phyloP scores from a whole-genome alignment of 2,329 filamentous ascomycete genomes.

The Aureobasidium sp. region DNA sequence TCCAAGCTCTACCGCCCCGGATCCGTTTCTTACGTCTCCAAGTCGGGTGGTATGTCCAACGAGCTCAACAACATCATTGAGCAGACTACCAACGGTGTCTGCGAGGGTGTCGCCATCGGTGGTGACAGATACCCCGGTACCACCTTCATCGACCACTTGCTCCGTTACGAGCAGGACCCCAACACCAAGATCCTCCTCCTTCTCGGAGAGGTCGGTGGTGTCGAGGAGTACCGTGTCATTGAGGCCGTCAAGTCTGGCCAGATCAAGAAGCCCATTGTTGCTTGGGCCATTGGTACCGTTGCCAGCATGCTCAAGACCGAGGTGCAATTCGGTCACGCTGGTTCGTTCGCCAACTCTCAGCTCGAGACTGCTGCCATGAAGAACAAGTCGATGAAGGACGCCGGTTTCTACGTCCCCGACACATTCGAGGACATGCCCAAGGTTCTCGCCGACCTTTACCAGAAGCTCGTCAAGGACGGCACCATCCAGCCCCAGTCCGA shows the following conservation, averaged over 20 bases:
- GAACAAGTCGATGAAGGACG: conserved; percentile 95
- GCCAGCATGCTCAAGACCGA: conserved; percentile 99
- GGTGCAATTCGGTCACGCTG: conserved; percentile 98
- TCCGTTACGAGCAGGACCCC: conserved; percentile 92
- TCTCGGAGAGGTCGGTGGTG: conserved; percentile 97
- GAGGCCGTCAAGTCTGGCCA: conserved; percentile 90
- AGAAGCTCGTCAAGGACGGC: conserved; percentile 77
- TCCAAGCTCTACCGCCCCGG: conserved; percentile 99
- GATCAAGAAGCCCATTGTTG: conserved; percentile 98
- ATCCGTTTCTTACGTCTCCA: conserved; percentile 98
- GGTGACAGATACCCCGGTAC: conserved; percentile 98
- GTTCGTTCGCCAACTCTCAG: conserved; percentile 97
- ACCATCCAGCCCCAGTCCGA: conserved; percentile 80
- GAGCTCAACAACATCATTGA: conserved; percentile 99
- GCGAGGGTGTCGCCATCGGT: conserved; percentile 98
- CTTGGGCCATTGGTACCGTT: conserved; percentile 98
- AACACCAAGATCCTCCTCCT: conserved; percentile 96
- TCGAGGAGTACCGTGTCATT: conserved; percentile 99
- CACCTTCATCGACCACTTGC: conserved; percentile 97
- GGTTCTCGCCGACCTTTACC: conserved; percentile 72
- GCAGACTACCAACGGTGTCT: conserved; percentile 93
- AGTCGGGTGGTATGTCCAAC: conserved; percentile 99
- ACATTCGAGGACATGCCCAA: conserved; percentile 93
- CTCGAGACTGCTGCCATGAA: conserved; percentile 94
- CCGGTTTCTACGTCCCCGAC: conserved; percentile 87